These are phyloP conservation scores for Scheffersomyces parashehatae DNA, from an alignment of 1,139 yeast species.

Conservation along the genomic window DNA sequence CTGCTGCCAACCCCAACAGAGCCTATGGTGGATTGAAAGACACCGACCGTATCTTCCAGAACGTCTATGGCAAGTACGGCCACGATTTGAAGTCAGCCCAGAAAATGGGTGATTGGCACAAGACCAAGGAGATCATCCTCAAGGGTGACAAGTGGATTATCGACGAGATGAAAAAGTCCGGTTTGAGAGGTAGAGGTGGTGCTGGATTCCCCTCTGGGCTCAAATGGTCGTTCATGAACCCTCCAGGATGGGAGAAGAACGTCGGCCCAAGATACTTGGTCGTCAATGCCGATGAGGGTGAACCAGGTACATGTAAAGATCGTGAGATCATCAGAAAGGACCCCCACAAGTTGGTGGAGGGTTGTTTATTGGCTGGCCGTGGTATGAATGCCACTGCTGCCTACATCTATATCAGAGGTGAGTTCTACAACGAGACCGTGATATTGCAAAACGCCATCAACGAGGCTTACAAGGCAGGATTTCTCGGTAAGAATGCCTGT, in stretches of 20 bases:
- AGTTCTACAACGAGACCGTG: constrained; percentile 77
- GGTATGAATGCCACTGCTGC: constrained; percentile 95
- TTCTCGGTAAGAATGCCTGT: constrained; percentile 80
- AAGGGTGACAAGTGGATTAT: constrained; percentile 90
- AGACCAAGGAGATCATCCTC: constrained; percentile 77
- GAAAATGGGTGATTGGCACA: constrained; percentile 88
- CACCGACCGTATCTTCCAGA: constrained; percentile 84
- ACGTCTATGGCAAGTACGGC: constrained; percentile 73
- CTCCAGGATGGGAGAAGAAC: constrained; percentile 92
- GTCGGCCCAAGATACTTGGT: constrained; percentile 82
- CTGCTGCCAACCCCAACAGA: constrained; percentile 55
- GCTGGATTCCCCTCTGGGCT: constrained; percentile 91
- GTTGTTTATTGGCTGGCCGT: constrained; percentile 82
- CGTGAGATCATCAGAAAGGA: constrained; percentile 87
- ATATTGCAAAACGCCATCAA: constrained; percentile 75
- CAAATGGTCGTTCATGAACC: constrained; percentile 92
- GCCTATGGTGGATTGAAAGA: constrained; percentile 76
- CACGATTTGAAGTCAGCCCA: constrained; percentile 71
- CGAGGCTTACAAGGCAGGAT: constrained; percentile 80
- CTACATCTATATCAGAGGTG: constrained; percentile 86
- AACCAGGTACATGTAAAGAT: constrained; percentile 91
- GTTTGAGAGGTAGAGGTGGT: constrained; percentile 89
- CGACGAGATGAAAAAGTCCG: constrained; percentile 80
- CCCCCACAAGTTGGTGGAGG: constrained; percentile 87
- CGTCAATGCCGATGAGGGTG: constrained; percentile 92